phyloP scores from a whole-genome alignment of 352 stramenopile genomes.

The Phytophthora ramorum region DNA sequence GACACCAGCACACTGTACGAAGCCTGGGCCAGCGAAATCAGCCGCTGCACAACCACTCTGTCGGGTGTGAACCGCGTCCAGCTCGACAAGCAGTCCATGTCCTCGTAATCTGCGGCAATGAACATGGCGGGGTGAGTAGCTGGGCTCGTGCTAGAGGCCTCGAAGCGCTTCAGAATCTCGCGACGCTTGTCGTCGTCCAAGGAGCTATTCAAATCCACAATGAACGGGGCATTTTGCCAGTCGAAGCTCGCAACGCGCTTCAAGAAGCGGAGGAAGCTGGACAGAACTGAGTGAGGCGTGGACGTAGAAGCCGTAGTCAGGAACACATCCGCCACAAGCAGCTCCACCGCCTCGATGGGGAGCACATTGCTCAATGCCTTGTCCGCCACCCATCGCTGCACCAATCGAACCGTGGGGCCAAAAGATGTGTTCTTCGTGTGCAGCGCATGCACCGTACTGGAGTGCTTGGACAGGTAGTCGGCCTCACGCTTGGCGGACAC shows the following conservation, averaged over 20 bases:
- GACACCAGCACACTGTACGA: slow-evolving; percentile 63
- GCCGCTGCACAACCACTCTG: slow-evolving; percentile 69
- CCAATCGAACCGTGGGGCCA: slow-evolving; percentile 81
- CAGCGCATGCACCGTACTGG: slow-evolving; percentile 78
- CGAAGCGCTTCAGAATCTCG: slow-evolving; percentile 79
- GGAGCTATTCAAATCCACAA: slow-evolving; percentile 73
- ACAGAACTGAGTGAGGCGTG: slow-evolving; percentile 77
- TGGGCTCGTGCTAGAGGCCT: slow-evolving; percentile 66
- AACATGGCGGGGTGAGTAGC: slow-evolving; percentile 78
- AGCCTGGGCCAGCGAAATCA: slow-evolving; percentile 64
- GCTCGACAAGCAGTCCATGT: slow-evolving; percentile 80
- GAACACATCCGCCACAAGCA: slow-evolving; percentile 84
- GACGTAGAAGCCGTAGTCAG: slow-evolving; percentile 52
- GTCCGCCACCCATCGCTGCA: slow-evolving; percentile 81
- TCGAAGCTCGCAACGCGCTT: slow-evolving; percentile 76
- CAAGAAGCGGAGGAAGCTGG: slow-evolving; percentile 82
- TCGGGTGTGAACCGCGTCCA: slow-evolving; percentile 77
- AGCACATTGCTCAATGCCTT: slow-evolving; percentile 81
- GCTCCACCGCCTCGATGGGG: slow-evolving; percentile 74
- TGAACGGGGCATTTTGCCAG: slow-evolving; percentile 76
- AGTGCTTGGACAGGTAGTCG: slow-evolving; percentile 71
- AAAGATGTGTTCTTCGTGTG: slow-evolving; percentile 82
- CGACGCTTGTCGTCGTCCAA: slow-evolving; percentile 71
- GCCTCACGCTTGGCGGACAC: slow-evolving; percentile 65
- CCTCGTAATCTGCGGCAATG: slow-evolving; percentile 82